Conservation (phyloP, 257 asterid species). For the Paraleonurus japonicus region DNA sequence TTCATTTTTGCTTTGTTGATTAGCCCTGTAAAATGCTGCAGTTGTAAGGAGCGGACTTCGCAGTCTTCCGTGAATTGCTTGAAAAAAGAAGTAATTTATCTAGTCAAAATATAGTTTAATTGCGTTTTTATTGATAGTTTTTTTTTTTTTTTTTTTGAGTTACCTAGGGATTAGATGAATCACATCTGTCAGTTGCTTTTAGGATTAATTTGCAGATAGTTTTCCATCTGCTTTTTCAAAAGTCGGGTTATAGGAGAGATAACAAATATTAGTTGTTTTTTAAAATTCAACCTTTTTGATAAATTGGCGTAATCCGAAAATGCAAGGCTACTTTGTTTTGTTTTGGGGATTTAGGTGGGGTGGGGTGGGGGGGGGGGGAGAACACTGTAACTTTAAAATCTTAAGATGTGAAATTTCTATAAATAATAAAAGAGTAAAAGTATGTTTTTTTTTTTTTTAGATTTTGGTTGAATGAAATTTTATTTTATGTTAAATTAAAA, state of each 20-base stretch:
- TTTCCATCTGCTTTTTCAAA: neutral
- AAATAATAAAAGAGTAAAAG: too few species aligned
- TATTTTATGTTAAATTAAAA: too few species aligned
- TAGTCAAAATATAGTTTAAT: neutral
- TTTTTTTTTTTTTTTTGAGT: neutral
- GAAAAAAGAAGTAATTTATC: neutral
- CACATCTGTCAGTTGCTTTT: conserved; percentile 17
- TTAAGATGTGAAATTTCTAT: too few species aligned
- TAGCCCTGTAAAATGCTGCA: conserved; percentile 6
- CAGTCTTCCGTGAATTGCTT: conserved; percentile 1
- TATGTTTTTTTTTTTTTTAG: too few species aligned
- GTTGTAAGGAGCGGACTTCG: neutral
- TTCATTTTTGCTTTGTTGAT: conserved; percentile 12
- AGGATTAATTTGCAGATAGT: neutral
- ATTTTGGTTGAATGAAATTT: too few species aligned
- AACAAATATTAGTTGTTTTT: neutral
- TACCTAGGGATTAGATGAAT: conserved; percentile 23
- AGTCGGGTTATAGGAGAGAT: neutral
- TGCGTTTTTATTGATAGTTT: neutral
- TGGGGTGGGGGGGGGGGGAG: too few species aligned
- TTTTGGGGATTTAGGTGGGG: too few species aligned
- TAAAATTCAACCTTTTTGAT: neutral
- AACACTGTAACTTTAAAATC: too few species aligned
- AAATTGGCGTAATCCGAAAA: neutral
- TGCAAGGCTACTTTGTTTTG: too few species aligned